phyloP scores from a whole-genome alignment of 305 asterid species.

The Salvia sclarea region DNA sequence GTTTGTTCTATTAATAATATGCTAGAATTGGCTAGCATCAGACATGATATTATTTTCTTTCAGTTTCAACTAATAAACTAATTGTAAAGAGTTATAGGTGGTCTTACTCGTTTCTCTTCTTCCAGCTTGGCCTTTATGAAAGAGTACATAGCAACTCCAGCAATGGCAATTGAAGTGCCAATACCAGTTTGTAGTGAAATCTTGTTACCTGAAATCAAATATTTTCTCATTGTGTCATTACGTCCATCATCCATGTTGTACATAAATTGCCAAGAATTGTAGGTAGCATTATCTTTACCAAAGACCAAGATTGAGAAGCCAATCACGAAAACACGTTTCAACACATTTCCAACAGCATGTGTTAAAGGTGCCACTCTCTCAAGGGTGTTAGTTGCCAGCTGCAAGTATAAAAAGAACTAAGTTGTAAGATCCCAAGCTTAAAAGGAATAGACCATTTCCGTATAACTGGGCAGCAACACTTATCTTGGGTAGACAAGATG shows the following conservation, averaged over 20 bases:
- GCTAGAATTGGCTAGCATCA: not conserved
- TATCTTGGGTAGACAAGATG: not conserved
- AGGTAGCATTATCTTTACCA: conserved; percentile 47
- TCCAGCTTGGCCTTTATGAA: conserved; percentile 93
- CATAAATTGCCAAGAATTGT: not conserved
- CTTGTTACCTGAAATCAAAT: conserved; percentile 67
- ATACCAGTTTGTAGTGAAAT: conserved; percentile 96
- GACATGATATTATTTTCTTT: not conserved
- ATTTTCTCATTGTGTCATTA: not conserved
- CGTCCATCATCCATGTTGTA: conserved; percentile 1
- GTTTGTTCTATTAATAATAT: not conserved
- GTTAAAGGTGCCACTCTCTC: conserved; percentile 99
- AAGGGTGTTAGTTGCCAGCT: conserved; percentile 97
- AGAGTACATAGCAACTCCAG: conserved; percentile 95
- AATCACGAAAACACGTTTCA: conserved; percentile 96
- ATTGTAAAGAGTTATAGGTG: not conserved
- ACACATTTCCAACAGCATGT: conserved; percentile 96
- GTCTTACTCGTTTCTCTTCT: conserved; percentile 92
- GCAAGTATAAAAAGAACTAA: conserved; percentile 23
- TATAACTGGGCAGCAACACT: not conserved
- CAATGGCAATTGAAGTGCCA: conserved; percentile 87
- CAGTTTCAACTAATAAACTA: not conserved
- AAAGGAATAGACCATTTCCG: not conserved
- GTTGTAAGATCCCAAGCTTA: not conserved
- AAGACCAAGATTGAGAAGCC: conserved; percentile 92